phyloP scores from a whole-genome alignment of 1,284 basidiomycete genomes.

The Austroboletus novae-zelandiae region DNA sequence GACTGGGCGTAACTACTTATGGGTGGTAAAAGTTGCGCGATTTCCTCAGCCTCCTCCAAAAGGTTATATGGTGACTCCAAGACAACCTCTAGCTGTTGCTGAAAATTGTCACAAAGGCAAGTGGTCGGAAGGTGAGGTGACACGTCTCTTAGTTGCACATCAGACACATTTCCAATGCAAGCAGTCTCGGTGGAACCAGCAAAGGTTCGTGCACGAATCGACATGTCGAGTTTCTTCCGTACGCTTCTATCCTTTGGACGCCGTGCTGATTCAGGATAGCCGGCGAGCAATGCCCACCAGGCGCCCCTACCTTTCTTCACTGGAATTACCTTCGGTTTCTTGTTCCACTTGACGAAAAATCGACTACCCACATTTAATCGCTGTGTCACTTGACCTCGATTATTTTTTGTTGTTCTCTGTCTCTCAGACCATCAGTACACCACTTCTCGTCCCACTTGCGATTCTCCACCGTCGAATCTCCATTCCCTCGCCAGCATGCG shows the following conservation, averaged over 20 bases:
- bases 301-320: conserved; percentile 66
- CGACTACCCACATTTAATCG: too few species aligned
- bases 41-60: background rate
- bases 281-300: conserved; percentile 75
- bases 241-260: conserved; percentile 36
- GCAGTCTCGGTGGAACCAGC: conserved; percentile 26
- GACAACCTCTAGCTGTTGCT: background rate
- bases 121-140: background rate
- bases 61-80: background rate
- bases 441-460: too few species aligned
- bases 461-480: background rate
- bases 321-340: conserved; percentile 46
- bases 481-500: background rate
- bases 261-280: conserved; percentile 67
- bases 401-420: too few species aligned
- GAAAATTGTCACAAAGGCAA: background rate
- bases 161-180: conserved; percentile 6
- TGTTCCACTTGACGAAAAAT: too few species aligned
- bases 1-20: conserved; percentile 44
- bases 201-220: conserved; percentile 37
- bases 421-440: too few species aligned
- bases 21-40: conserved; percentile 11
- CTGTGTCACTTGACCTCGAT: too few species aligned
- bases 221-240: conserved; percentile 24
- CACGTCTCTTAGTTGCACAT: conserved; percentile 3